phyloP scores from a whole-genome alignment of 495 filamentous ascomycete genomes.

The Aspergillus ellipticus region DNA sequence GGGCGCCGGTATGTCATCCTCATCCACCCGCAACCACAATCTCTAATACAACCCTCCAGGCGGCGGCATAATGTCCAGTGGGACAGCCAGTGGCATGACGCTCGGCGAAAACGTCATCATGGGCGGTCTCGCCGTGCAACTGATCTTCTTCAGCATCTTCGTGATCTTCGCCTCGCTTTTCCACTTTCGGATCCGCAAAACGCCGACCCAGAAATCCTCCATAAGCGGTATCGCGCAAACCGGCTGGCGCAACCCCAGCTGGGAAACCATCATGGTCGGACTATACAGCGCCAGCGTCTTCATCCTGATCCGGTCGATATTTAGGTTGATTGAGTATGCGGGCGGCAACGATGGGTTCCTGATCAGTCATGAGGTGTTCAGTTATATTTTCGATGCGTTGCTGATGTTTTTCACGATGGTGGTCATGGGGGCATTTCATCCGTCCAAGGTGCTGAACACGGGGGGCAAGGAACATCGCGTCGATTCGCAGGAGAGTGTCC shows the following conservation, averaged over 20 bases:
- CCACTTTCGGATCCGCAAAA: slow-evolving; percentile 26
- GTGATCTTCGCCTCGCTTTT: slow-evolving; percentile 31
- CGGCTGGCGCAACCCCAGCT: neutral
- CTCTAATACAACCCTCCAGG: neutral
- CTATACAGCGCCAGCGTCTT: slow-evolving; percentile 4
- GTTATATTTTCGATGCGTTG: slow-evolving; percentile 3
- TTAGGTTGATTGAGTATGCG: slow-evolving; percentile 1
- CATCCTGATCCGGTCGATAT: slow-evolving; percentile 2
- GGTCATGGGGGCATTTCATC: neutral
- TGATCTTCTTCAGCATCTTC: slow-evolving; percentile 44
- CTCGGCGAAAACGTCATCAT: slow-evolving; percentile 35
- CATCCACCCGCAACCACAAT: neutral
- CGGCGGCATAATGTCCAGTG: neutral
- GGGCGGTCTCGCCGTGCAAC: slow-evolving; percentile 36
- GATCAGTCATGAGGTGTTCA: neutral
- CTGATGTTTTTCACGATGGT: neutral
- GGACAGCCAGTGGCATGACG: slow-evolving; percentile 26
- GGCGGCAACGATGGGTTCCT: neutral
- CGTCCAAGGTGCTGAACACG: neutral
- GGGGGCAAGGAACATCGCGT: neutral
- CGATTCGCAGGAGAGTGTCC: neutral
- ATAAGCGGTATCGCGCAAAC: neutral
- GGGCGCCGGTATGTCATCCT: slow-evolving; percentile 1
- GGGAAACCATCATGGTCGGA: neutral
- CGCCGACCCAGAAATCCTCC: neutral